phyloP scores from a whole-genome alignment of 805 yeast genomes.

The Candida quercuum region DNA sequence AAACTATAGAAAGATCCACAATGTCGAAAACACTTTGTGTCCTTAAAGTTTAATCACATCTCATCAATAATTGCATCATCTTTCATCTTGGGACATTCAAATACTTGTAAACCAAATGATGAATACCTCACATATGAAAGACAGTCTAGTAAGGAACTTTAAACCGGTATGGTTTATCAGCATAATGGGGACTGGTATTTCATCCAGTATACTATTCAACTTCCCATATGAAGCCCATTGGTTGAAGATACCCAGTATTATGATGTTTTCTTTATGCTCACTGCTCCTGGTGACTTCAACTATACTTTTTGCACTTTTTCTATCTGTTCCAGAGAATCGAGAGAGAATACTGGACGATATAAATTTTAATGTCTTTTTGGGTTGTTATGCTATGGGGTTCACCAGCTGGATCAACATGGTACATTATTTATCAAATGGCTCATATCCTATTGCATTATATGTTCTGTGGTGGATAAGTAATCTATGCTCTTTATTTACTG shows the following conservation, averaged over 20 bases:
- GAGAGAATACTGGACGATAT: conserved; percentile 33
- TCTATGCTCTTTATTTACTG: conserved; percentile 46
- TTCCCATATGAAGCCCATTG: conserved; percentile 65
- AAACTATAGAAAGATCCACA: background rate
- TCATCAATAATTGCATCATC: background rate
- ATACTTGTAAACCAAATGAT: too few relatives aligned
- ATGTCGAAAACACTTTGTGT: background rate
- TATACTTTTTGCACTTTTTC: conserved; percentile 35
- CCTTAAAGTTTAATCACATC: background rate
- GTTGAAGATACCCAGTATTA: conserved; percentile 50
- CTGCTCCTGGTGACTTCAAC: conserved; percentile 40
- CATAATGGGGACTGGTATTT: conserved; percentile 85
- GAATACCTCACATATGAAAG: background rate
- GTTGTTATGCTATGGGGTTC: conserved; percentile 78
- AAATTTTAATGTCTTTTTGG: conserved; percentile 56
- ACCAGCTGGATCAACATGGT: conserved; percentile 60
- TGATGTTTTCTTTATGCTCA: conserved; percentile 59
- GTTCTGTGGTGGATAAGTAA: conserved; percentile 74
- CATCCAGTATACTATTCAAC: conserved; percentile 51
- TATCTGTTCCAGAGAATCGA: conserved; percentile 24
- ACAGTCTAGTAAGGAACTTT: conserved; percentile 16
- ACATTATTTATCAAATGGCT: conserved; percentile 35
- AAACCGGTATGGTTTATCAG: conserved; percentile 62
- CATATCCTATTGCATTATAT: conserved; percentile 40
- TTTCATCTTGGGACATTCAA: too few relatives aligned